These are phyloP conservation scores for Heterobasidion parviporum DNA, from an alignment of 1,284 basidiomycete species.

Conservation along the genomic window DNA sequence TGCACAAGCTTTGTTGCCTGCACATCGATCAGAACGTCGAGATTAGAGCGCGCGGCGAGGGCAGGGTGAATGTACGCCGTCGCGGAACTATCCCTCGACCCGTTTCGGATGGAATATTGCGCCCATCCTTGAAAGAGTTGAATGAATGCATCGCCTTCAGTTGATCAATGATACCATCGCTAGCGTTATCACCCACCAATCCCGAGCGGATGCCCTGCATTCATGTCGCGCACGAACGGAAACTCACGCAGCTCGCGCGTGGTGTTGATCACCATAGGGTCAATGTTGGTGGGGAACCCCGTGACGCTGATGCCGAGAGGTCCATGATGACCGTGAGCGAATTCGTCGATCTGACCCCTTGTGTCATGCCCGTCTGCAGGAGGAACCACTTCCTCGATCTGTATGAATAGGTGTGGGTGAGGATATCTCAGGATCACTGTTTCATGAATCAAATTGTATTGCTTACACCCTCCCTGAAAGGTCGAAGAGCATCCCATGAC, in stretches of 20 bases:
- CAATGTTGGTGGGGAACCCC: constrained; percentile 17
- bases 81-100: constrained; percentile 23
- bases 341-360: constrained; percentile 20
- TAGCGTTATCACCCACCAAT: constrained; percentile 15
- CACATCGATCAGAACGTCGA: constrained; percentile 25
- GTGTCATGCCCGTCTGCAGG: constrained; percentile 23
- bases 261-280: constrained; percentile 15
- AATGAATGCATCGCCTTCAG: not conserved
- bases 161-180: not conserved
- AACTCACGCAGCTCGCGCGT: constrained; percentile 16
- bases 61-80: constrained; percentile 21
- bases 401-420: not conserved
- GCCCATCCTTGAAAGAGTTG: constrained; percentile 9
- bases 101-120: constrained; percentile 16
- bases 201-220: constrained; percentile 23
- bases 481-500: constrained; percentile 19
- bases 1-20: constrained; percentile 14
- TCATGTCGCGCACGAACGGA: constrained; percentile 25
- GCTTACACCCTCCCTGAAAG: constrained; percentile 20
- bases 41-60: constrained; percentile 19
- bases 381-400: constrained; percentile 22
- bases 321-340: constrained; percentile 22
- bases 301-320: constrained; percentile 22
- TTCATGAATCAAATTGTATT: not conserved
- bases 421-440: not conserved